Evolutionary conservation across 2,329 filamentous ascomycete genomes (phyloP).

Genomic region (Podosphaera xanthii): DNA sequence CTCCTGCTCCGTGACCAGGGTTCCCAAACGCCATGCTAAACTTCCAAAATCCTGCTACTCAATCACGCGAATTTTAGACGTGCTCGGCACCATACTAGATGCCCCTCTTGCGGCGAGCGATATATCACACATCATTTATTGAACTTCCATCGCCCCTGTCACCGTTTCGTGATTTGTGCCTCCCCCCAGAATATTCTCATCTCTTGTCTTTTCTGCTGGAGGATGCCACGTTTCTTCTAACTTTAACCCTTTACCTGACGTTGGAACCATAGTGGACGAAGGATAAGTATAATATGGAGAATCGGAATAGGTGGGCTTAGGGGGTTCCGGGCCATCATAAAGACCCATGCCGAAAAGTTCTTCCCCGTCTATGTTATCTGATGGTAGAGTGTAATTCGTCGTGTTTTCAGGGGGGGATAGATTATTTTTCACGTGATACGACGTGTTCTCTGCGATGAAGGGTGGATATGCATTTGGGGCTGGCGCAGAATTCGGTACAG

Average conservation of each 20-base stretch:
- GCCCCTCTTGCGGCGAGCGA: no score
- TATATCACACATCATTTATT: no score
- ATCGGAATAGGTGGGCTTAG: slow-evolving; percentile 19
- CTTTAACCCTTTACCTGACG: slow-evolving; percentile 51
- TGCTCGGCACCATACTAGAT: background rate
- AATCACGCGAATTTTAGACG: background rate
- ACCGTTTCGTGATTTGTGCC: background rate
- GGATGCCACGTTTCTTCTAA: slow-evolving; percentile 62
- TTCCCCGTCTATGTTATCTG: slow-evolving; percentile 37
- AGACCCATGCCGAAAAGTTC: slow-evolving; percentile 65
- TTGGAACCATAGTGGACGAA: slow-evolving; percentile 25
- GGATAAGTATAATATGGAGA: slow-evolving; percentile 30
- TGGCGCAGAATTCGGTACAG: slow-evolving; percentile 33
- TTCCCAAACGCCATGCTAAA: background rate
- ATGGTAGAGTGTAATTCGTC: slow-evolving; percentile 21
- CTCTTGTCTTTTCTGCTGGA: slow-evolving; percentile 32
- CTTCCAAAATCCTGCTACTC: slow-evolving; percentile 19
- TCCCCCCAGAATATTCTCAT: slow-evolving; percentile 24
- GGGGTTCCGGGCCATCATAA: slow-evolving; percentile 47
- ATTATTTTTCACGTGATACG: slow-evolving; percentile 5
- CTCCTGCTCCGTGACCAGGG: background rate
- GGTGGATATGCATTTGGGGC: slow-evolving; percentile 25
- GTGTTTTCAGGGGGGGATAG: background rate
- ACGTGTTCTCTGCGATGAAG: background rate
- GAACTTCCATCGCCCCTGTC: background rate